Conservation (phyloP, 2,329 filamentous ascomycete genomes). For the Botrytis fabae region DNA sequence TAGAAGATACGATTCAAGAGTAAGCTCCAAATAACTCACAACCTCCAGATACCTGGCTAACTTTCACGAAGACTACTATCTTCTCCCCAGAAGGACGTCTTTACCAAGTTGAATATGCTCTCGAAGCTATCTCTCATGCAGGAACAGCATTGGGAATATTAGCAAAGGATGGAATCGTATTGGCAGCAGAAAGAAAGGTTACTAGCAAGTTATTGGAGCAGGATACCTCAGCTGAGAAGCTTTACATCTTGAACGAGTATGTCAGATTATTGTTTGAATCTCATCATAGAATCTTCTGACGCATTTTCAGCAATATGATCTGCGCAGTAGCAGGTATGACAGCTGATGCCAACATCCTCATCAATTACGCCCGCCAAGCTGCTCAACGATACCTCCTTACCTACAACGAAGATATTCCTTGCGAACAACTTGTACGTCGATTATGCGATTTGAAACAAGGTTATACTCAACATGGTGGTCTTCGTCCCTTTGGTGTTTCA, state of each 20-base stretch:
- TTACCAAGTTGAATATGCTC: conserved; percentile 98
- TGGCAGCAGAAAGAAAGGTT: conserved; percentile 97
- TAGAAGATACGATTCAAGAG: conserved; percentile 94
- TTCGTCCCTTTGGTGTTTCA: conserved; percentile 95
- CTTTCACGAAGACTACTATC: conserved; percentile 78
- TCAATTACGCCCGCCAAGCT: conserved; percentile 97
- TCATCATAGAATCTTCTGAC: conserved; percentile 21
- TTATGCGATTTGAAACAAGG: conserved; percentile 98
- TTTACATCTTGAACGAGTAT: conserved; percentile 98
- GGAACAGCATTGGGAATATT: conserved; percentile 96
- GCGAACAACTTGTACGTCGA: conserved; percentile 94
- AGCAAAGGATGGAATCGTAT: conserved; percentile 96
- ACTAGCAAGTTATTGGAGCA: conserved; percentile 99
- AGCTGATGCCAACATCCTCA: conserved; percentile 98
- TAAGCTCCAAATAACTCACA: conserved; percentile 50
- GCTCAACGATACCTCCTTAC: conserved; percentile 97
- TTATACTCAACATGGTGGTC: conserved; percentile 98
- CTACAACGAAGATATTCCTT: conserved; percentile 99
- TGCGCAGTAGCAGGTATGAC: conserved; percentile 99
- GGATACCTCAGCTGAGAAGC: conserved; percentile 99
- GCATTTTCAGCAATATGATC: conserved; percentile 85
- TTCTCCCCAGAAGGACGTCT: conserved; percentile 98
- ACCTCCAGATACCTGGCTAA: conserved; percentile 30
- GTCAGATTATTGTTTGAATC: conserved; percentile 39
- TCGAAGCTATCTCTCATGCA: conserved; percentile 97